phyloP scores from a whole-genome alignment of 768 basidiomycete genomes.

The Pleurotus ostreatus region DNA sequence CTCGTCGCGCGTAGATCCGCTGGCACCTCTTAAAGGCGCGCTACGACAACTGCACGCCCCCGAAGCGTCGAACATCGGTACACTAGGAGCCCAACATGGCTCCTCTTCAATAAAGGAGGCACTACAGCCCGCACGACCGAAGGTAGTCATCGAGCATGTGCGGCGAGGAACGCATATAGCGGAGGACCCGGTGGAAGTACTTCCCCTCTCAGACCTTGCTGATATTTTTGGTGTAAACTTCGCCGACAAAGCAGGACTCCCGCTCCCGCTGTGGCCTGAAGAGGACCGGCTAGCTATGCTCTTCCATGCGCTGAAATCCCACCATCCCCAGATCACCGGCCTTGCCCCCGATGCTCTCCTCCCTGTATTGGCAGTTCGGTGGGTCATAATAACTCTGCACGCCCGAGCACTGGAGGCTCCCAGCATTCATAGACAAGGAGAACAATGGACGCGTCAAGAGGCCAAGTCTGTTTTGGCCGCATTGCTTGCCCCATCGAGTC shows the following conservation, averaged over 20 bases:
- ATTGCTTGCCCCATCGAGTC: slow-evolving; percentile 26
- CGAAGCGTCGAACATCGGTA: slow-evolving; percentile 20
- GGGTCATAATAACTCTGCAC: slow-evolving; percentile 52
- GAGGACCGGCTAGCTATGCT: slow-evolving; percentile 53
- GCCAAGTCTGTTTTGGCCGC: slow-evolving; percentile 55
- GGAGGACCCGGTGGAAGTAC: slow-evolving; percentile 52
- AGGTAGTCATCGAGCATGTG: slow-evolving; percentile 50
- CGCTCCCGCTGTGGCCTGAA: slow-evolving; percentile 45
- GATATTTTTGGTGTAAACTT: slow-evolving; percentile 31
- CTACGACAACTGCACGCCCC: slow-evolving; percentile 52
- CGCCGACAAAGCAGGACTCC: slow-evolving; percentile 27
- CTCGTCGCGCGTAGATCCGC: slow-evolving; percentile 34
- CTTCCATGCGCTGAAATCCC: slow-evolving; percentile 52
- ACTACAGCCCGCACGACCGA: slow-evolving; percentile 16
- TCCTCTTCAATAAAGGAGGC: slow-evolving; percentile 30
- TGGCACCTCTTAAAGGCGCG: slow-evolving; percentile 69
- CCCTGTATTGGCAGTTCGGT: slow-evolving; percentile 56
- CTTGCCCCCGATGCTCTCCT: slow-evolving; percentile 45
- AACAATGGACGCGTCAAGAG: slow-evolving; percentile 67
- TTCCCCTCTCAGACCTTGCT: slow-evolving; percentile 44
- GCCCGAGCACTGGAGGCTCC: slow-evolving; percentile 44
- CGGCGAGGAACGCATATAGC: slow-evolving; percentile 67
- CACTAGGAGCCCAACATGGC: slow-evolving; percentile 24
- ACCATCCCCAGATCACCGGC: slow-evolving; percentile 39
- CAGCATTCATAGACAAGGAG: slow-evolving; percentile 57